phyloP scores from a whole-genome alignment of 2,329 filamentous ascomycete species.

The Didymella sp. region DNA sequence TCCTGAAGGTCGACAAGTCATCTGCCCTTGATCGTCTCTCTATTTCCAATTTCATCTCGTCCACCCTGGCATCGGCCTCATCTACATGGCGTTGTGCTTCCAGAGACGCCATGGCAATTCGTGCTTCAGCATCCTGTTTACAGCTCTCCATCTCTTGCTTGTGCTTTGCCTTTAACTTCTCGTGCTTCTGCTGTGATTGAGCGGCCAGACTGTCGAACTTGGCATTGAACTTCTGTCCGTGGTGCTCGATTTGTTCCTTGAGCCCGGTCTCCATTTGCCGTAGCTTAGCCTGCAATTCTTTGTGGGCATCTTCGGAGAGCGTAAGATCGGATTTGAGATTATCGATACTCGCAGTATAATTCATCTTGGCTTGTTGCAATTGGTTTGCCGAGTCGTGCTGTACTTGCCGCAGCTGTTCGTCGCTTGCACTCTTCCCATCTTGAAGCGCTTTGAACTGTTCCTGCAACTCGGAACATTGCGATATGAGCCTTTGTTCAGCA shows the following conservation, averaged over 20 bases:
- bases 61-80: background rate
- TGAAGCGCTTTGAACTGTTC: slow-evolving; percentile 19
- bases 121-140: background rate
- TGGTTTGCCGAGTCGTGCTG: background rate
- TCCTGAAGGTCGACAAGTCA: background rate
- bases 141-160: background rate
- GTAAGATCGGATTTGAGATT: slow-evolving; percentile 18
- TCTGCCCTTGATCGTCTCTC: background rate
- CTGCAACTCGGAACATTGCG: slow-evolving; percentile 23
- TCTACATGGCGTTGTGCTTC: background rate
- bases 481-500: slow-evolving; percentile 6
- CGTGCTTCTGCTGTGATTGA: background rate
- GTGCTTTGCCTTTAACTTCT: background rate
- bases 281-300: slow-evolving; percentile 24
- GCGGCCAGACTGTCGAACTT: slow-evolving; percentile 13
- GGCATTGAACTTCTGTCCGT: slow-evolving; percentile 19
- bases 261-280: slow-evolving; percentile 21
- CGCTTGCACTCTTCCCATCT: slow-evolving; percentile 6
- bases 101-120: background rate
- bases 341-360: slow-evolving; percentile 13
- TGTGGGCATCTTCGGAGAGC: slow-evolving; percentile 20
- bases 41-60: background rate
- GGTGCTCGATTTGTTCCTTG: slow-evolving; percentile 23
- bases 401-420: slow-evolving; percentile 16
- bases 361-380: background rate